Conservation (phyloP, 2,329 filamentous ascomycete genomes). For the Pseudogymnoascus sp. region DNA sequence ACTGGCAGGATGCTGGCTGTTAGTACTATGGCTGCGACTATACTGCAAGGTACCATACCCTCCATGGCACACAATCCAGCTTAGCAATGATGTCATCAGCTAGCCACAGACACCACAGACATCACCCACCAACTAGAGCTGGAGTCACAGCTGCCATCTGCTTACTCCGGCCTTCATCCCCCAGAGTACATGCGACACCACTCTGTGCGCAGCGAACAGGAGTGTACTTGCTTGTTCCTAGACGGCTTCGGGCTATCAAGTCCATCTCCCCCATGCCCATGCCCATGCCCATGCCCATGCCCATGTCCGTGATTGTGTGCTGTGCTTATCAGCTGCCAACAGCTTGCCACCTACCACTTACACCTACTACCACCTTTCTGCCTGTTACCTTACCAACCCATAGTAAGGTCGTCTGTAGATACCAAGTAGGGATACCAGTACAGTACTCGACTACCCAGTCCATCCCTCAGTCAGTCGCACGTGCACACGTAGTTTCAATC, state of each 20-base stretch:
- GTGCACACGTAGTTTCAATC: neutral
- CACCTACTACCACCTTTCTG: too few relatives aligned
- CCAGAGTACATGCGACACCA: neutral
- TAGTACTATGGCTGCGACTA: neutral
- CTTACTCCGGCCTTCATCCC: neutral
- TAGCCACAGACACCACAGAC: too few relatives aligned
- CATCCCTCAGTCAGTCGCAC: neutral
- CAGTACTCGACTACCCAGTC: too few relatives aligned
- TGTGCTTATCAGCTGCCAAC: neutral
- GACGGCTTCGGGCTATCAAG: neutral
- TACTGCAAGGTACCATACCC: constrained; percentile 8
- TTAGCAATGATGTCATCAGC: neutral
- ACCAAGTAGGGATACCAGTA: neutral
- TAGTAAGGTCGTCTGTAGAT: neutral
- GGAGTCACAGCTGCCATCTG: neutral
- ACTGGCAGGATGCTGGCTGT: neutral
- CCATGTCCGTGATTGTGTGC: neutral
- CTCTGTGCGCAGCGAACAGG: neutral
- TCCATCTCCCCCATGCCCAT: neutral
- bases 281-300: too few relatives aligned
- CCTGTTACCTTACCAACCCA: neutral
- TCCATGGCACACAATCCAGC: neutral
- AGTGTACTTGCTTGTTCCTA: neutral
- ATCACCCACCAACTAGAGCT: too few relatives aligned
- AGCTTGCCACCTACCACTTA: too few relatives aligned